Percentiles rank a stretch among this genome's conserved stretches.
phyloP scores from a whole-genome alignment of 2,329 filamentous ascomycete genomes.

The Mariannaea elegans region DNA sequence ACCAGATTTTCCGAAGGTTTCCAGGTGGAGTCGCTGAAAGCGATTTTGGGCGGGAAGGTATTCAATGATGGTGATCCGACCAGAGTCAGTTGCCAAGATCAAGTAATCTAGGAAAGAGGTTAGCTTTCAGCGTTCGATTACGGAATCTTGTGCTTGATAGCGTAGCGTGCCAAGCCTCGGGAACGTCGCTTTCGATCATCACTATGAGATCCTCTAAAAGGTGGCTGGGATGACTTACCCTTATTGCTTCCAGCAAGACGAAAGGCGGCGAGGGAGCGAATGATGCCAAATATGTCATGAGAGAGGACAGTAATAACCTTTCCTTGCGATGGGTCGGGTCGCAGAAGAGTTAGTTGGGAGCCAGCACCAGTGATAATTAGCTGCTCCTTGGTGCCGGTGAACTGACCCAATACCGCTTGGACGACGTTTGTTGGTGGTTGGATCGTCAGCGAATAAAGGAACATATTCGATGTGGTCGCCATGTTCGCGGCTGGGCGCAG shows the following conservation, averaged over 20 bases:
- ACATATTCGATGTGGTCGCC: conserved; percentile 99
- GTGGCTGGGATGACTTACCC: conserved; percentile 73
- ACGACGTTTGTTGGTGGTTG: conserved; percentile 90
- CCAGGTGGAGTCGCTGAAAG: conserved; percentile 89
- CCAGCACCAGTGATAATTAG: conserved; percentile 95
- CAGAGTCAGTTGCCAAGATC: conserved; percentile 94
- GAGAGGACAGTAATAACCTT: conserved; percentile 88
- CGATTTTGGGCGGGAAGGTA: conserved; percentile 87
- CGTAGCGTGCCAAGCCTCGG: conserved; percentile 32
- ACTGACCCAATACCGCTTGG: conserved; percentile 93
- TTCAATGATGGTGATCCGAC: conserved; percentile 92
- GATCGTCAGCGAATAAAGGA: conserved; percentile 96
- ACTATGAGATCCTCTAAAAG: conserved; percentile 71
- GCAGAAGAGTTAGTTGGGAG: conserved; percentile 86
- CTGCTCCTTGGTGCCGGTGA: conserved; percentile 95
- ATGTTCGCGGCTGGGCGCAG: conserved; percentile 68
- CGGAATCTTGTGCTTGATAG: conserved; percentile 40
- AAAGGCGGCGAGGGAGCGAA: conserved; percentile 87
- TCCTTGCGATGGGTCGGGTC: conserved; percentile 84
- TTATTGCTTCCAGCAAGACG: conserved; percentile 92
- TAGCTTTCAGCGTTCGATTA: conserved; percentile 36
- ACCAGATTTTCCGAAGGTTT: conserved; percentile 98
- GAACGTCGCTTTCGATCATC: conserved; percentile 54
- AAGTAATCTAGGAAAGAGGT: conserved; percentile 78
- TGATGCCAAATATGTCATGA: conserved; percentile 96